phyloP scores from a whole-genome alignment of 768 basidiomycete species.

The Tricholoma furcatifolium region DNA sequence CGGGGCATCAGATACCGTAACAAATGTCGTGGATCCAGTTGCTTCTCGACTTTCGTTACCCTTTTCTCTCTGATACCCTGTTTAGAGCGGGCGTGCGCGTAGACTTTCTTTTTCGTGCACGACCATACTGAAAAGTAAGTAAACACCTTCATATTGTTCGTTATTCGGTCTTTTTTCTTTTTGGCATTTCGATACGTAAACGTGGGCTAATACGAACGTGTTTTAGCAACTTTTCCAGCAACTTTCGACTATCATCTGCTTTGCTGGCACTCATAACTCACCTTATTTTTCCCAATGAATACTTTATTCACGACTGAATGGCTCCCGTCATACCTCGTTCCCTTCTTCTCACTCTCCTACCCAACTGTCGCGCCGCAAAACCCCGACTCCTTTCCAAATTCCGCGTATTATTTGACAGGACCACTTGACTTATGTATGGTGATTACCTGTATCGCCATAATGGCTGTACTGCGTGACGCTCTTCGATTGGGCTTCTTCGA shows the following conservation, averaged over 20 bases:
- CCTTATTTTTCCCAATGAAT: conserved; percentile 14
- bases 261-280: conserved; percentile 2
- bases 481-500: conserved; percentile 72
- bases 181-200: conserved; percentile 6
- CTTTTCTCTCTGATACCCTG: neutral
- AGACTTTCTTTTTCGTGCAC: neutral
- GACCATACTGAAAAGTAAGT: neutral
- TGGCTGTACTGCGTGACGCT: conserved; percentile 85
- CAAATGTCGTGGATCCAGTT: neutral
- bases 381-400: conserved; percentile 72
- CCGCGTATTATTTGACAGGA: conserved; percentile 72
- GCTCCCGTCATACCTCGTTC: conserved; percentile 55
- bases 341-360: conserved; percentile 77
- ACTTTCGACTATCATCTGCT: conserved; percentile 20
- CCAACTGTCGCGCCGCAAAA: conserved; percentile 51
- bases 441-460: conserved; percentile 77
- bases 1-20: conserved; percentile 7
- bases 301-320: conserved; percentile 23
- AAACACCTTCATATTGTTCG: neutral
- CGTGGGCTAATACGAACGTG: conserved; percentile 14
- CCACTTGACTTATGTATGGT: conserved; percentile 76
- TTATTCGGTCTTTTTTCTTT: neutral
- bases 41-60: conserved; percentile 8
- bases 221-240: conserved; percentile 11
- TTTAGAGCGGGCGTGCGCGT: conserved; percentile 1